Base-by-base conservation (phyloP, 495 filamentous ascomycete genomes). In the Xylaria sp. region DNA sequence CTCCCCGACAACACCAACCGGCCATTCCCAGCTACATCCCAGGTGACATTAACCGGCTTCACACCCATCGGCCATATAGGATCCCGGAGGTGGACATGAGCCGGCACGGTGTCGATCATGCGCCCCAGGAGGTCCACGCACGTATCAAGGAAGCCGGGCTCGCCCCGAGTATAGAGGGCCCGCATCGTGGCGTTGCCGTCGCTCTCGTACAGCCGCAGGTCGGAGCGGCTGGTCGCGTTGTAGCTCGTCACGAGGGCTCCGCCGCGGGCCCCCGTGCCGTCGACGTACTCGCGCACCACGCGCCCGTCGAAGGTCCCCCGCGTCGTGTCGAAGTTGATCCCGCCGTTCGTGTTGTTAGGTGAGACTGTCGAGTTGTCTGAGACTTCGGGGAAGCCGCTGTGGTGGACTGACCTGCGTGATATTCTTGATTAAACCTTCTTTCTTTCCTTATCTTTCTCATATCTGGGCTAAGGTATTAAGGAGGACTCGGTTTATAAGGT, bases 31-130 rank as follows among this genome's bases (percentile, higher is more conserved):
- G 58, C 68, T 14, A 77, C 26, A 53, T 76, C 73, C 72, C 72
- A 77, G 29, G 76, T 75, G 40, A 75, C 71, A 33, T 82, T 83
- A 61, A 79, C 73, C 12, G 83, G 84, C 72, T 87, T 87, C 68
- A 86, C 78, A 33, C 82, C 77, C 66, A 83, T 82, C n/a, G 86
- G 85, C 21, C 71, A 71, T 63, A 87, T 81, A 24, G 79, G 63
- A 63, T 78, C 74, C 31, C 80, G 80, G n/a, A 88, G 79, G 17
- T 72, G 70, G 19, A 82, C 81, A 12, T 72, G 70, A 1, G 72
- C 72, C 2, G 85, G 85, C 4, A 87, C 83, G 19, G 79, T 79
- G 72, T 88, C 82, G 58, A 88, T 80, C 84, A 88, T 84, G 29
- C 80, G 79, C 50, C 80, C 77, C 31, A 86, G 75, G 43, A 85